Conservation (phyloP, 345 rosid genomes). For the Gossypium stocksii region DNA sequence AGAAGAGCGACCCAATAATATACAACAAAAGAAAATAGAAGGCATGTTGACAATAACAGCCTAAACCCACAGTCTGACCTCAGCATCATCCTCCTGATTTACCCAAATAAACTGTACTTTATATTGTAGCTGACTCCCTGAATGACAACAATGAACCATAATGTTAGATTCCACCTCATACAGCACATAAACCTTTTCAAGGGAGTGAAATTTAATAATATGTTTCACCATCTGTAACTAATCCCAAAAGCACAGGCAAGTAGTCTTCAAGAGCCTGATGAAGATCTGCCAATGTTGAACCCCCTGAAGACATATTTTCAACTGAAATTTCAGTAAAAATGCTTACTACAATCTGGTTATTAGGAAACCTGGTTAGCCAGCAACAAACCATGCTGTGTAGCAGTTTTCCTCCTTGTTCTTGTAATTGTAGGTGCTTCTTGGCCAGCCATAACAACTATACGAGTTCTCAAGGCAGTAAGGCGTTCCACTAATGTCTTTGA, state of each 20-base stretch:
- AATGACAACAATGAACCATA: slow-evolving; percentile 15
- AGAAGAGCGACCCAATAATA: slow-evolving; percentile 3
- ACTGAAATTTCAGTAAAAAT: slow-evolving; percentile 18
- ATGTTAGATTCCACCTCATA: slow-evolving; percentile 9
- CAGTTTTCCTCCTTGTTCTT: slow-evolving; percentile 83
- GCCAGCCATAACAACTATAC: slow-evolving; percentile 93
- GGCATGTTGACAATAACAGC: background rate
- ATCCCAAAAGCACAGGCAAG: slow-evolving; percentile 86
- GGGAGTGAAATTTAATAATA: background rate
- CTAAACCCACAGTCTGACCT: slow-evolving; percentile 42
- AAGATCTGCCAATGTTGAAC: slow-evolving; percentile 90
- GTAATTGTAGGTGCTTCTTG: slow-evolving; percentile 97
- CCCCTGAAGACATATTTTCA: slow-evolving; percentile 46
- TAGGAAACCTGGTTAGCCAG: slow-evolving; percentile 9
- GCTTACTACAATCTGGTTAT: background rate
- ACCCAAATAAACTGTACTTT: slow-evolving; percentile 84
- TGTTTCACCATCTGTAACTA: slow-evolving; percentile 73
- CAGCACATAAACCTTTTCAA: slow-evolving; percentile 11
- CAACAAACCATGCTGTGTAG: slow-evolving; percentile 87
- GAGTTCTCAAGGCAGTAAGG: slow-evolving; percentile 80
- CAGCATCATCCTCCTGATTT: slow-evolving; percentile 92
- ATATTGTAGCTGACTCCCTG: slow-evolving; percentile 73
- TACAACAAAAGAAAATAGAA: slow-evolving; percentile 12
- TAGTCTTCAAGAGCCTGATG: slow-evolving; percentile 97
- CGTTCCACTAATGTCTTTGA: slow-evolving; percentile 73